These are phyloP conservation scores for Eimeria necatrix DNA, from an alignment of 169 alveolate genomes.

Conservation along the genomic window DNA sequence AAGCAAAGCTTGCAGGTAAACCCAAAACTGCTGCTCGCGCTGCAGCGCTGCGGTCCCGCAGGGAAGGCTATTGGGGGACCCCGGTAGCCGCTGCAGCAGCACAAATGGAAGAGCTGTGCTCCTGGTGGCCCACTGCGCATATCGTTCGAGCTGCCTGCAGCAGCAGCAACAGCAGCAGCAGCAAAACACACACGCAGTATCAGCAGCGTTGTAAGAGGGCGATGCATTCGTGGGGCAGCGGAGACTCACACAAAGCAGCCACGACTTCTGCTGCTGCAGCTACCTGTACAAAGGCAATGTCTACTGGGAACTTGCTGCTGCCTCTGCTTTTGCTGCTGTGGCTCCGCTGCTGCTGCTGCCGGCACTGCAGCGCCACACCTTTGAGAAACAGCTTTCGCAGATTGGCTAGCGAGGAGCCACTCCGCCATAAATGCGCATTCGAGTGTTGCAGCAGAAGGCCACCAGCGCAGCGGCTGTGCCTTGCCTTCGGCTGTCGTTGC, in stretches of 20 bases:
- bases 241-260: no score
- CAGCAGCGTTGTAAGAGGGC: background rate
- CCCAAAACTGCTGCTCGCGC: constrained; percentile 46
- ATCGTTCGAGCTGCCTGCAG: constrained; percentile 50
- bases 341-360: background rate
- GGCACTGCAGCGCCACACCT: constrained; percentile 25
- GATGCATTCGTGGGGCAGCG: no score
- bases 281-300: no score
- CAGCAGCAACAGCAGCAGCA: constrained; percentile 17
- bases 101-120: constrained; percentile 50
- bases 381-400: background rate
- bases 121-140: constrained; percentile 37
- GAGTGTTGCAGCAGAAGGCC: constrained; percentile 58
- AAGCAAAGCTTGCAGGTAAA: constrained; percentile 22
- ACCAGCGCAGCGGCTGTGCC: background rate
- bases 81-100: constrained; percentile 68
- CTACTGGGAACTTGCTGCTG: background rate
- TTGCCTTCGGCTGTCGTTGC: background rate
- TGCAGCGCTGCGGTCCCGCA: constrained; percentile 71
- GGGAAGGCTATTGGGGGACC: constrained; percentile 22
- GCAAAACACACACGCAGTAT: background rate
- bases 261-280: no score
- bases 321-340: background rate
- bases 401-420: background rate
- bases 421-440: constrained; percentile 54